phyloP scores from a whole-genome alignment of 2,329 filamentous ascomycete species.

The Arthrobotrys megalospora region DNA sequence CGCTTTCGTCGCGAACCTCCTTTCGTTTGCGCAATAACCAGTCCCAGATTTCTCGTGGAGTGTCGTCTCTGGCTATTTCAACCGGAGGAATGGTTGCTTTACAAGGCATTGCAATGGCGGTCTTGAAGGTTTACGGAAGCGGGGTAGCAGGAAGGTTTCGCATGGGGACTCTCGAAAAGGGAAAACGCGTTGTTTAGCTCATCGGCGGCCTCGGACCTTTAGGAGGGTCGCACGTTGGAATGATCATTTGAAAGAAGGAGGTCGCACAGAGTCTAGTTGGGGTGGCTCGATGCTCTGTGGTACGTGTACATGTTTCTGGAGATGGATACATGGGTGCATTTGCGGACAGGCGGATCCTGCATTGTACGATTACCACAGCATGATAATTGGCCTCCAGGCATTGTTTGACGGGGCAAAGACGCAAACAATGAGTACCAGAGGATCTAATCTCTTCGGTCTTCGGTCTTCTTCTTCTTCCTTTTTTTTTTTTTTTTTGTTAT shows the following conservation, averaged over 20 bases:
- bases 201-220: constrained; percentile 19
- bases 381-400: too few species aligned
- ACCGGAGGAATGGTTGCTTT: constrained; percentile 48
- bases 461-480: too few species aligned
- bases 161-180: constrained; percentile 44
- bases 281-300: not conserved
- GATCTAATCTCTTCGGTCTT: too few species aligned
- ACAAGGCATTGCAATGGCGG: constrained; percentile 42
- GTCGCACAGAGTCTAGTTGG: constrained; percentile 10
- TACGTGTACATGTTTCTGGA: not conserved
- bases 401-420: not conserved
- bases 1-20: constrained; percentile 43
- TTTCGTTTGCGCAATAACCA: constrained; percentile 55
- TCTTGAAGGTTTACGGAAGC: constrained; percentile 39
- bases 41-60: constrained; percentile 51
- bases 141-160: constrained; percentile 45
- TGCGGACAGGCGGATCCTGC: not conserved
- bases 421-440: not conserved
- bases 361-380: too few species aligned
- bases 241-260: constrained; percentile 1
- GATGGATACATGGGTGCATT: not conserved
- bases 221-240: not conserved
- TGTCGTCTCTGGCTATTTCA: constrained; percentile 55
- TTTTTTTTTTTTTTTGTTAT: too few species aligned
- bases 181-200: constrained; percentile 55